phyloP scores from a whole-genome alignment of 352 stramenopile genomes.

The Phytophthora megakarya region DNA sequence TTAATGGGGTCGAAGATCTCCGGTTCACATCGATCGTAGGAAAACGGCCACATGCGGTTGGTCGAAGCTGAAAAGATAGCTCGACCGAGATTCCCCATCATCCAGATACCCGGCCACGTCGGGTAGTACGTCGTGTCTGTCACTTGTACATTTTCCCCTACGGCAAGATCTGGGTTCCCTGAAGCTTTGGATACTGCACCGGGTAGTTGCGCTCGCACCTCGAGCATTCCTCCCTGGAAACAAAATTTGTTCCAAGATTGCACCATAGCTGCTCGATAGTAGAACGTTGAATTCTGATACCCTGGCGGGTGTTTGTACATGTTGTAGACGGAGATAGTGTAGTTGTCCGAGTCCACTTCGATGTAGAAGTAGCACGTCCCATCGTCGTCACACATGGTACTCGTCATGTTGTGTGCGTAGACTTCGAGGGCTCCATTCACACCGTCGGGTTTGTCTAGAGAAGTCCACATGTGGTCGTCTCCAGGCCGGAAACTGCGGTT shows the following conservation, averaged over 20 bases:
- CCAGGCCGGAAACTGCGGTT: conserved; percentile 91
- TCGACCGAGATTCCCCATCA: conserved; percentile 96
- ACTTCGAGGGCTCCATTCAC: conserved; percentile 90
- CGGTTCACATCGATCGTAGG: conserved; percentile 91
- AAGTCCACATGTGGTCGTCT: conserved; percentile 94
- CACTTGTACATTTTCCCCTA: conserved; percentile 56
- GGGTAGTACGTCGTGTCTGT: conserved; percentile 72
- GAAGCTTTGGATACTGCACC: conserved; percentile 63
- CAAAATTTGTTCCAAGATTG: conserved; percentile 95
- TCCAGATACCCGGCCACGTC: conserved; percentile 96
- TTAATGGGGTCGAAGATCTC: conserved; percentile 57
- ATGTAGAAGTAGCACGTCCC: conserved; percentile 61
- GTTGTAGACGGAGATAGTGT: conserved; percentile 60
- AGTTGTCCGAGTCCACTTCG: conserved; percentile 40
- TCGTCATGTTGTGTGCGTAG: conserved; percentile 87
- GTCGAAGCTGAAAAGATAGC: conserved; percentile 95
- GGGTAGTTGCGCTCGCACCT: conserved; percentile 90
- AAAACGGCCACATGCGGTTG: conserved; percentile 97
- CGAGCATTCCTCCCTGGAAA: conserved; percentile 93
- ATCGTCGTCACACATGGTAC: conserved; percentile 50
- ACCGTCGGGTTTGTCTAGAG: conserved; percentile 94
- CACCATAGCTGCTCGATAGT: conserved; percentile 83
- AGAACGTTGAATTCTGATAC: conserved; percentile 56
- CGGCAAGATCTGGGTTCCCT: conserved; percentile 49
- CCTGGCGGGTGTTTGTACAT: conserved; percentile 51